phyloP scores from a whole-genome alignment of 305 asterid genomes.

The Ruellia speciosa region DNA sequence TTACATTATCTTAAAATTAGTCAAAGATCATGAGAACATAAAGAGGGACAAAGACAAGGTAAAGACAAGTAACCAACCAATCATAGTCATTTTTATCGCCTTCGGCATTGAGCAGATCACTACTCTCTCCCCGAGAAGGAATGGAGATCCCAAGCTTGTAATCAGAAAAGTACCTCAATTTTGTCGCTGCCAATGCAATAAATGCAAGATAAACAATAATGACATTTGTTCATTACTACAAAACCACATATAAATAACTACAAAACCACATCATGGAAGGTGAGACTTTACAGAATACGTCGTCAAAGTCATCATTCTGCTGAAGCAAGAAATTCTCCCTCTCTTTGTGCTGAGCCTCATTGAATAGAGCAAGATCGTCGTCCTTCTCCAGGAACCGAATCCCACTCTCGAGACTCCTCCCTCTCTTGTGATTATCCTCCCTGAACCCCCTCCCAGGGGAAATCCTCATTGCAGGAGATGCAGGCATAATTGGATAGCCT shows the following conservation, averaged over 20 bases:
- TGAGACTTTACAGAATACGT: slow-evolving; percentile 60
- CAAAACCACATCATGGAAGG: slow-evolving; percentile 17
- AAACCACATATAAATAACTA: slow-evolving; percentile 19
- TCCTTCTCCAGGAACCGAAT: slow-evolving; percentile 50
- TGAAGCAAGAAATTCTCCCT: slow-evolving; percentile 80
- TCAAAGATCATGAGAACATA: slow-evolving; percentile 6
- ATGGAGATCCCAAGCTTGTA: slow-evolving; percentile 61
- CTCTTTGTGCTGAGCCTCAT: slow-evolving; percentile 83
- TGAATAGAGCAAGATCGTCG: slow-evolving; percentile 86
- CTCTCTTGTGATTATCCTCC: slow-evolving; percentile 75
- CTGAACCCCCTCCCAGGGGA: slow-evolving; percentile 76
- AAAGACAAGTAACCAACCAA: slow-evolving; percentile 48
- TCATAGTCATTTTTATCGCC: slow-evolving; percentile 94
- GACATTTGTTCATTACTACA: background rate
- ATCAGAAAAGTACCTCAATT: slow-evolving; percentile 53
- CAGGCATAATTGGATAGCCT: slow-evolving; percentile 52
- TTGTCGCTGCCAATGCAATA: slow-evolving; percentile 53
- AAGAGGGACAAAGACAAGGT: slow-evolving; percentile 17
- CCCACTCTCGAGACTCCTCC: slow-evolving; percentile 84
- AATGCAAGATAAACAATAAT: slow-evolving; percentile 23
- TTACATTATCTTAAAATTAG: background rate
- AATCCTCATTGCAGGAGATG: slow-evolving; percentile 71
- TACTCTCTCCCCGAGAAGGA: slow-evolving; percentile 84
- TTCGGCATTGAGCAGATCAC: slow-evolving; percentile 76
- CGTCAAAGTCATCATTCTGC: slow-evolving; percentile 70